Base-by-base conservation (phyloP, 176 grass and related monocot species). In the Saccharum spontaneum region DNA sequence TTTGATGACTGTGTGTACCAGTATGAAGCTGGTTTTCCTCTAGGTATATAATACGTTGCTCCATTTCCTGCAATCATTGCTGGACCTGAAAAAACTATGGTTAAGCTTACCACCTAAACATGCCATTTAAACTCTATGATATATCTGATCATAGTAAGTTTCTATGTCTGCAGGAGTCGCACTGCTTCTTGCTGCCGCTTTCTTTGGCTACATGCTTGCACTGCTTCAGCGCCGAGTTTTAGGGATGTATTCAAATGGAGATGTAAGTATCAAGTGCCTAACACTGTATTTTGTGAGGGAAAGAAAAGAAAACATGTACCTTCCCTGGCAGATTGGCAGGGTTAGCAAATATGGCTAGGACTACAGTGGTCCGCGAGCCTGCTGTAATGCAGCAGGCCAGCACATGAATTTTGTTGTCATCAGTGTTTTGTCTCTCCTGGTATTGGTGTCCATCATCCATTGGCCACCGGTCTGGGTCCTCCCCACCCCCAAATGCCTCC, bases 131-230 rank as follows among this genome's bases (percentile, higher is more conserved):
- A 24, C 26, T 24, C 22, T 24, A 37, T 26, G 11, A 7, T 79
- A 46, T 65, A 28, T 36, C 67, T 88, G 45, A 87, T 88, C 24
- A 76, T 73, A 45, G 62, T 6, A 82, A 28, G 11, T 62, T 88
- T 79, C 48, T 9, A 78, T 84, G 13, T 16, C 50, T 71, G 54
- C 86, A 97, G 95, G 92, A 85, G 86, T 86, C 40, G 90, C 92
- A 1, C 64, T 97, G 69, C 86, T 94, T 64, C 87, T 92, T 73
- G 89, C 88, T 90, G 90, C 94, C 13, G 85, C 82, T 73, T 92
- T 97, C 90, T 92, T 97, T 57, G 94, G 94, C 73, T 97, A 97
- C 70, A 88, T 97, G 94, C 92, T 97, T 79, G 94, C 90, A 66
- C 94, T 97, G 81, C 92, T 97, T 37, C 94, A 97, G 55, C 80